These are phyloP conservation scores for Phytophthora tentaculata DNA, from an alignment of 352 stramenopile genomes.

Conservation along the genomic window DNA sequence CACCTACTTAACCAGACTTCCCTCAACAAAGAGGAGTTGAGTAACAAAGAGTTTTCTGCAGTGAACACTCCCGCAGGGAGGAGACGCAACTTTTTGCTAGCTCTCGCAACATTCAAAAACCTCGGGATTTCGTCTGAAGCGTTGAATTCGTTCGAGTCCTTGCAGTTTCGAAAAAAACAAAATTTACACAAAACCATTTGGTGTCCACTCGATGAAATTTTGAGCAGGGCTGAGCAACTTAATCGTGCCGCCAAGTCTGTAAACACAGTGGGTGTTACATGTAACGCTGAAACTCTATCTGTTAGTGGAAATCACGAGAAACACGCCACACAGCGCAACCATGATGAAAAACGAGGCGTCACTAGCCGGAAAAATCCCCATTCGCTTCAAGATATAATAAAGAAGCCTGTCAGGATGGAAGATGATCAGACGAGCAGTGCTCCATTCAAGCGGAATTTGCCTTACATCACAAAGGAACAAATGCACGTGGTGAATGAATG, in stretches of 20 bases:
- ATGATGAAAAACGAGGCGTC: too few species aligned
- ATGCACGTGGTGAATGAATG: constrained; percentile 38
- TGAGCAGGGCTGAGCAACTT: constrained; percentile 7
- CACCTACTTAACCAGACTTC: constrained; percentile 2
- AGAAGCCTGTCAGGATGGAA: not conserved
- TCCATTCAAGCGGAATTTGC: constrained; percentile 26
- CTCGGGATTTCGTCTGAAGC: constrained; percentile 18
- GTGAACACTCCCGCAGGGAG: constrained; percentile 17
- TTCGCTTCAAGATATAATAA: constrained; percentile 1
- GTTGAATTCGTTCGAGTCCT: constrained; percentile 9
- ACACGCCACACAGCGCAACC: too few species aligned
- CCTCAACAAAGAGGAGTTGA: not conserved
- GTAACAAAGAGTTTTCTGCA: not conserved
- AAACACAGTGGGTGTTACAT: not conserved
- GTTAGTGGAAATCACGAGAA: not conserved
- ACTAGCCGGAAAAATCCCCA: not conserved
- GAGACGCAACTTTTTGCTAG: constrained; percentile 24
- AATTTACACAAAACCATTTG: constrained; percentile 16
- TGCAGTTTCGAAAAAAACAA: constrained; percentile 17
- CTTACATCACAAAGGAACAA: constrained; percentile 43
- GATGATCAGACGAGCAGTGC: not conserved
- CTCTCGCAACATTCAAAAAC: constrained; percentile 19
- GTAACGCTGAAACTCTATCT: not conserved
- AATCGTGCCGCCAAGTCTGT: not conserved
- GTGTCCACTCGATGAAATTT: constrained; percentile 22